Evolutionary conservation across 139 green algal species (phyloP).

Genomic region (Tetradesmus lagerheimii): DNA sequence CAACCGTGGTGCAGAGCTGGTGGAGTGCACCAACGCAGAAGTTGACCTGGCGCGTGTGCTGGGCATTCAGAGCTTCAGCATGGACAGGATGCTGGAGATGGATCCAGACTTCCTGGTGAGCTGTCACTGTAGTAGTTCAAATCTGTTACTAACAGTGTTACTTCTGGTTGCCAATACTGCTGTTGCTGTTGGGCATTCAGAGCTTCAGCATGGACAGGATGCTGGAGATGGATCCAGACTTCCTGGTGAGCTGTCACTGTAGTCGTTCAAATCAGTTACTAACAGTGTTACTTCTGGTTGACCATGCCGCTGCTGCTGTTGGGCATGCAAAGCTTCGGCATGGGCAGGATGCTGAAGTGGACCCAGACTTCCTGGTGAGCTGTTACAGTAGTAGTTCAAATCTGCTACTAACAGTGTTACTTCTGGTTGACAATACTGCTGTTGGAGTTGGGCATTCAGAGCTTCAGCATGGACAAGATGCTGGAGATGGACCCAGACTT

Average conservation of each 20-base stretch:
- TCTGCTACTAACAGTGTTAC: too few species aligned
- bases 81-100: slow-evolving; percentile 72
- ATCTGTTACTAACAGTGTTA: not conserved
- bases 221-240: slow-evolving; percentile 78
- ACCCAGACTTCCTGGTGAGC: slow-evolving; percentile 82
- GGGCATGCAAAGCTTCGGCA: slow-evolving; percentile 81
- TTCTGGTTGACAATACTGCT: not conserved
- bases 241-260: slow-evolving; percentile 65
- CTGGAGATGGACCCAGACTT: slow-evolving; percentile 81
- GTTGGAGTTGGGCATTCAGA: slow-evolving; percentile 46
- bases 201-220: slow-evolving; percentile 80
- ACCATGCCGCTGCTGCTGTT: too few species aligned
- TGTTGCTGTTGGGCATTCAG: slow-evolving; percentile 72
- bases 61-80: slow-evolving; percentile 81
- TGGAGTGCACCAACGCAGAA: slow-evolving; percentile 69
- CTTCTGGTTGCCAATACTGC: not conserved
- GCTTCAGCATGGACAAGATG: slow-evolving; percentile 67
- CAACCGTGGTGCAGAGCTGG: slow-evolving; percentile 73
- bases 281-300: too few species aligned
- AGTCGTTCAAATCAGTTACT: too few species aligned
- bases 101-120: slow-evolving; percentile 84
- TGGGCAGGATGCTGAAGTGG: slow-evolving; percentile 74
- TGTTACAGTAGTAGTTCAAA: not conserved
- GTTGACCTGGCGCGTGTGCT: slow-evolving; percentile 67
- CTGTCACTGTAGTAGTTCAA: not conserved